These are phyloP conservation scores for Verticillium zaregamsianum DNA, from an alignment of 2,329 filamentous ascomycete species.

Conservation along the genomic window DNA sequence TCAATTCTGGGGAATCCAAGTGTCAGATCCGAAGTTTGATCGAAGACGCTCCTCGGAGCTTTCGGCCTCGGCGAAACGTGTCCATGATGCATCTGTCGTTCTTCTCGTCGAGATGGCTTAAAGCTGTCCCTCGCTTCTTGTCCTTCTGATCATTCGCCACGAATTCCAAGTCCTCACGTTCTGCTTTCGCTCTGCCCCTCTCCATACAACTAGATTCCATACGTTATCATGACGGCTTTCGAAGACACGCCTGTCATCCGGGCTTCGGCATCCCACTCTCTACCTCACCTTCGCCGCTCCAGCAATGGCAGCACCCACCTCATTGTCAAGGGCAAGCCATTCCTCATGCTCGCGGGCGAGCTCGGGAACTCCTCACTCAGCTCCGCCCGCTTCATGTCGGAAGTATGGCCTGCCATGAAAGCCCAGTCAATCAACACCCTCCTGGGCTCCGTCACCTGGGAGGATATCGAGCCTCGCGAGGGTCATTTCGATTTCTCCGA, in stretches of 20 bases:
- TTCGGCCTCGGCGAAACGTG: neutral
- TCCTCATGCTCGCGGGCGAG: slow-evolving; percentile 29
- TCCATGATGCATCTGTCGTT: neutral
- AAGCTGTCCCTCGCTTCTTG: neutral
- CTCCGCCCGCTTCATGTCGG: slow-evolving; percentile 26
- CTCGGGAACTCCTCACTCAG: slow-evolving; percentile 32
- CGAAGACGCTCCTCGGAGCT: neutral
- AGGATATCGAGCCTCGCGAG: slow-evolving; percentile 30
- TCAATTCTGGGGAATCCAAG: neutral
- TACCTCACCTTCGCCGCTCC: slow-evolving; percentile 15
- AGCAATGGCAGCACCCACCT: slow-evolving; percentile 26
- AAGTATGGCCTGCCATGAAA: slow-evolving; percentile 26
- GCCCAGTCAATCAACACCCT: slow-evolving; percentile 29
- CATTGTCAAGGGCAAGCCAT: slow-evolving; percentile 30
- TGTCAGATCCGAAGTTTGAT: neutral
- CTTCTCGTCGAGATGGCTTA: neutral
- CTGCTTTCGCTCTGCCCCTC: neutral
- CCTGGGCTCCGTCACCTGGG: slow-evolving; percentile 31
- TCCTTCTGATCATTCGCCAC: neutral
- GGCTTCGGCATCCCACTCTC: neutral
- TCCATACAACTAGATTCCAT: neutral
- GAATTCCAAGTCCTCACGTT: neutral
- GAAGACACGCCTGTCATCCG: slow-evolving; percentile 2
- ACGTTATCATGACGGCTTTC: slow-evolving; percentile 6
- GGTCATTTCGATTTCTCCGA: slow-evolving; percentile 28